Evolutionary conservation across 352 stramenopile genomes (phyloP).

Genomic region (Globisporangium solare): DNA sequence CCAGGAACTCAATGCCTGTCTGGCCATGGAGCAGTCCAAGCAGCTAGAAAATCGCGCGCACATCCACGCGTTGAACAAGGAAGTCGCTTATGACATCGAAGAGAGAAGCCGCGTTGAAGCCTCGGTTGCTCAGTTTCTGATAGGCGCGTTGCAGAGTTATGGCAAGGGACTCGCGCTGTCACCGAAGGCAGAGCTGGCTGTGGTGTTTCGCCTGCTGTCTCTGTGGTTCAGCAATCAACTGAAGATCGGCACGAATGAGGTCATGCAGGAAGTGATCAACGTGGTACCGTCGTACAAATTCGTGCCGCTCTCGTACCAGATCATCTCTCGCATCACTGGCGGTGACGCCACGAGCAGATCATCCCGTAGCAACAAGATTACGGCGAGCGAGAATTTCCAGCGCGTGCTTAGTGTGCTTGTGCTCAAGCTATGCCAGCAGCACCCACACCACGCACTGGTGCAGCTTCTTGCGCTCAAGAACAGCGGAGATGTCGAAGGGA

Average conservation of each 20-base stretch:
- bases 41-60: slow-evolving; percentile 62
- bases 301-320: slow-evolving; percentile 96
- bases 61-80: slow-evolving; percentile 73
- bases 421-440: slow-evolving; percentile 90
- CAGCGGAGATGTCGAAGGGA: slow-evolving; percentile 85
- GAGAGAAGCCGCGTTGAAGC: slow-evolving; percentile 83
- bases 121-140: slow-evolving; percentile 86
- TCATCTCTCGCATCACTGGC: slow-evolving; percentile 90
- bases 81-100: slow-evolving; percentile 86
- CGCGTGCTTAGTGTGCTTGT: slow-evolving; percentile 86
- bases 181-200: slow-evolving; percentile 73
- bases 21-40: slow-evolving; percentile 51
- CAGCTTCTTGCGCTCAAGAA: slow-evolving; percentile 95
- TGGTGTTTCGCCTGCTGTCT: slow-evolving; percentile 90
- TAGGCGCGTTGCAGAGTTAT: slow-evolving; percentile 86
- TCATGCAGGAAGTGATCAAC: slow-evolving; percentile 81
- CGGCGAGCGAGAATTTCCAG: slow-evolving; percentile 58
- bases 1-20: slow-evolving; percentile 52
- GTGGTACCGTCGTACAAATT: slow-evolving; percentile 95
- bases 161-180: slow-evolving; percentile 56
- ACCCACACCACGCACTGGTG: slow-evolving; percentile 96
- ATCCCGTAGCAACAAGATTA: slow-evolving; percentile 2
- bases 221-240: slow-evolving; percentile 93
- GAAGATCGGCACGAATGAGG: slow-evolving; percentile 64
- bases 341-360: slow-evolving; percentile 26